Conservation (phyloP, 2,329 filamentous ascomycete species). For the Fusarium torreyae region DNA sequence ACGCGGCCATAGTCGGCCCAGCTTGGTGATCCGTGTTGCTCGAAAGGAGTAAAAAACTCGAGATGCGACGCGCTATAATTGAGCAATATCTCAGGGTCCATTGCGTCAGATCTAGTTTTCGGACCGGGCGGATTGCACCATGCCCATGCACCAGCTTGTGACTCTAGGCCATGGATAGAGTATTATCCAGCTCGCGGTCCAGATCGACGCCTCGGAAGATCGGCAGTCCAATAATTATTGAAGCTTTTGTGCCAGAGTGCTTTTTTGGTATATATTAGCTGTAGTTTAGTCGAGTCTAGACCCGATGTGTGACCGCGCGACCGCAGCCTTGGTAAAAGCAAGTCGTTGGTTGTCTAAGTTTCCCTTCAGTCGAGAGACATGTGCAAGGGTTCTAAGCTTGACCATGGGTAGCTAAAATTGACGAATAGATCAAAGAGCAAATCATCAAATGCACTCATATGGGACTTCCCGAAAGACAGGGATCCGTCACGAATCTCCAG, state of each 20-base stretch:
- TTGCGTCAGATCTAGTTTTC: constrained; percentile 42
- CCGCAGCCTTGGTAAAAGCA: constrained; percentile 23
- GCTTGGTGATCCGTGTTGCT: constrained; percentile 22
- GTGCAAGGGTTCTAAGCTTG: constrained; percentile 9
- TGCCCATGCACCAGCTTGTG: constrained; percentile 1
- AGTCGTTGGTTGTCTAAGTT: constrained; percentile 15
- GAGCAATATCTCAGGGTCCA: constrained; percentile 45
- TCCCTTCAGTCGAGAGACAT: constrained; percentile 3
- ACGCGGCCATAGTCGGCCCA: constrained; percentile 7
- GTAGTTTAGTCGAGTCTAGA: constrained; percentile 32
- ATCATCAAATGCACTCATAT: constrained; percentile 6
- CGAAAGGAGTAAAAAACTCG: constrained; percentile 8
- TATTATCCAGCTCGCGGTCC: constrained; percentile 7
- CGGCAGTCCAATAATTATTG: constrained; percentile 20
- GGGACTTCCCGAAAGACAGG: background rate
- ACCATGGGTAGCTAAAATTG: constrained; percentile 3
- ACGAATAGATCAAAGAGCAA: constrained; percentile 14
- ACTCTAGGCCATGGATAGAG: constrained; percentile 12
- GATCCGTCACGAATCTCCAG: constrained; percentile 1
- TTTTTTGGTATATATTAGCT: constrained; percentile 7
- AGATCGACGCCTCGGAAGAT: constrained; percentile 31
- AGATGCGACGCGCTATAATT: constrained; percentile 32
- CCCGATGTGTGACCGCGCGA: constrained; percentile 24
- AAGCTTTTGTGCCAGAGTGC: constrained; percentile 4
- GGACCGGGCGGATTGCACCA: constrained; percentile 31